Base-by-base conservation (phyloP, 371 early-diverging fungal genomes). In the Rhizopus microsporus region DNA sequence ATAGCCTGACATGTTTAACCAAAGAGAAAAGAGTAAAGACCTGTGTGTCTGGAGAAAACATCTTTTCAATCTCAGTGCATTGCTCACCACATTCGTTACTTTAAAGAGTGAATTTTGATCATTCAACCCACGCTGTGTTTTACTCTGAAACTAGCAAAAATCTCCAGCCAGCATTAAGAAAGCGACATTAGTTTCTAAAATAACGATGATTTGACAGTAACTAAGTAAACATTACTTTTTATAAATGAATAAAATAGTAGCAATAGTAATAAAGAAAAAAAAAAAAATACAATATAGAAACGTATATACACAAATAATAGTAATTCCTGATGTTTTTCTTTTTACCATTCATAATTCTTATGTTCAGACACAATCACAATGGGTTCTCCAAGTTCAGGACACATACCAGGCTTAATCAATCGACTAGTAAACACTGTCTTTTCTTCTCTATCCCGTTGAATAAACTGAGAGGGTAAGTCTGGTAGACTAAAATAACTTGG, bases 1-100 rank as follows among this genome's bases (percentile, higher is more conserved):
- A 47, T 77, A 81, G 16, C 82, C 83, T 55, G 81, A 81, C 85
- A 85, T 85, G 31, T 54, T 45, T 7, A 12, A 32, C 32, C 15
- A 13, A 5, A 43, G 16, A 43, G 15, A 43, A 43, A 43, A 43
- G 15, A n/a, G 15, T n/a, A 15, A 5, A 16, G 43, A 15, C 6
- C 32, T 54, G 7, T 35, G 7, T 39, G 35, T 33, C 8, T 49
- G 43, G 12, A 30, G 13, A 12, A 34, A 7, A 39, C 23, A 57
- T 23, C 0, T 23, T 23, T 23, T 23, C 23, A 23, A 23, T 23
- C 23, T 23, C 23, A 23, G 23, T 23, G 23, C 23, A 23, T 23
- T 23, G 23, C 23, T 23, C 23, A 23, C 23, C 0, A 23, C 23
- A 23, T 23, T 23, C 23, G 23, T 23, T 23, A 23, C 23, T 23